Percentiles rank a stretch among this genome's conserved stretches.
phyloP scores from a whole-genome alignment of 75 land plant species.

The Pinus taeda region DNA sequence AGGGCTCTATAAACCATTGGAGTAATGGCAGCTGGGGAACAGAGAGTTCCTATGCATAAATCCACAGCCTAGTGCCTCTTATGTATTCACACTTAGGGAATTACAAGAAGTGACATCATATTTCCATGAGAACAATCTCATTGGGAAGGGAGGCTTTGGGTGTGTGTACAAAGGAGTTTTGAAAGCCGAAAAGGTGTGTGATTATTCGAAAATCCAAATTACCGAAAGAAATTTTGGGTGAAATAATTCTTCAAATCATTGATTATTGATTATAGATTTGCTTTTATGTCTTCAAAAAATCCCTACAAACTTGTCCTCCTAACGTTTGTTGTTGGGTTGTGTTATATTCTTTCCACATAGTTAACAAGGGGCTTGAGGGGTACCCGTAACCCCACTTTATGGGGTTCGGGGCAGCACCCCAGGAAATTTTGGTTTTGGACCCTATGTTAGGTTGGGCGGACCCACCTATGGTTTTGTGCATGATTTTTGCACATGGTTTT shows the following conservation, averaged over 20 bases:
- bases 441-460: too few species aligned
- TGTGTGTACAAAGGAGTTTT: constrained; percentile 78
- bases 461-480: too few species aligned
- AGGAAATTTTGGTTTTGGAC: too few species aligned
- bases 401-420: too few species aligned
- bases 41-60: constrained; percentile 22
- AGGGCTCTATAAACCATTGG: constrained; percentile 65
- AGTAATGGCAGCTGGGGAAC: constrained; percentile 49
- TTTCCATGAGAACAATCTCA: constrained; percentile 63
- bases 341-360: too few species aligned
- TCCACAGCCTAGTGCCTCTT: constrained; percentile 42
- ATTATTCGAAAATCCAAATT: neutral
- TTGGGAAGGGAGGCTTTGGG: constrained; percentile 96
- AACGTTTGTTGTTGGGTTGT: too few species aligned
- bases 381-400: too few species aligned
- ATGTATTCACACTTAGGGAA: constrained; percentile 81
- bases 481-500: too few species aligned
- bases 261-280: neutral
- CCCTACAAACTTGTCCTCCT: neutral
- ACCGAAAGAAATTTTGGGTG: neutral
- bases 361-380: too few species aligned
- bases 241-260: neutral
- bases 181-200: constrained; percentile 66
- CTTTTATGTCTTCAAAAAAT: neutral
- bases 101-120: constrained; percentile 78